A percentile compares a stretch with the other conserved stretches of the same genome.
Evolutionary conservation across 2,329 filamentous ascomycete genomes (phyloP).

Genomic region (Aureobasidium sp.): DNA sequence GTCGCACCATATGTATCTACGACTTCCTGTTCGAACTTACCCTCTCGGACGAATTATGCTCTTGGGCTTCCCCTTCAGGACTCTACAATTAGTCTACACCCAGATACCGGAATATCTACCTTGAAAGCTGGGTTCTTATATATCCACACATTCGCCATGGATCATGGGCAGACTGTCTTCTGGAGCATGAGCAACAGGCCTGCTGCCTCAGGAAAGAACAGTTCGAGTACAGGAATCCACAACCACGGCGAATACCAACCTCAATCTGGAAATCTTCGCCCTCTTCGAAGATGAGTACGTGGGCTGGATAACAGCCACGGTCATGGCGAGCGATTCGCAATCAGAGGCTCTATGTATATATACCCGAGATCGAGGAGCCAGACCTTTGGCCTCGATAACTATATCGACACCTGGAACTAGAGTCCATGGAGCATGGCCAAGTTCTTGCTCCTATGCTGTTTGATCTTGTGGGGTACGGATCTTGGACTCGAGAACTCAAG

Average conservation of each 20-base stretch:
- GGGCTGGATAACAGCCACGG: too few relatives aligned
- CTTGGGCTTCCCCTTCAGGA: not conserved
- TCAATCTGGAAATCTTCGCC: not conserved
- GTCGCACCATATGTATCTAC: too few relatives aligned
- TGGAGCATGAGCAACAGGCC: not conserved
- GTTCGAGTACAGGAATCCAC: not conserved
- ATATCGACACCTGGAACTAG: not conserved
- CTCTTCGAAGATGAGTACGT: too few relatives aligned
- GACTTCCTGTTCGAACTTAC: too few relatives aligned
- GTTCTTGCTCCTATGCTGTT: too few relatives aligned
- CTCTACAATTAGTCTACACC: not conserved
- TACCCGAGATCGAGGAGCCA: not conserved
- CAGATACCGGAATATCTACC: too few relatives aligned
- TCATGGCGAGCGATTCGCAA: too few relatives aligned
- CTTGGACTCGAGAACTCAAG: too few relatives aligned
- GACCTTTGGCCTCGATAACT: not conserved
- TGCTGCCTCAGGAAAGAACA: not conserved
- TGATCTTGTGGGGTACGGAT: too few relatives aligned
- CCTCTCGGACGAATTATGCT: not conserved
- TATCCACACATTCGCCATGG: not conserved
- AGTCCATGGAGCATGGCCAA: too few relatives aligned
- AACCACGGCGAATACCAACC: not conserved
- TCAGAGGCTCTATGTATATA: not conserved
- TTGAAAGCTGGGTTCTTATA: too few relatives aligned
- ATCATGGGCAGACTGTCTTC: too few relatives aligned